These are phyloP conservation scores for Paramecium caudatum DNA, from an alignment of 73 alveolate genomes.

Conservation along the genomic window DNA sequence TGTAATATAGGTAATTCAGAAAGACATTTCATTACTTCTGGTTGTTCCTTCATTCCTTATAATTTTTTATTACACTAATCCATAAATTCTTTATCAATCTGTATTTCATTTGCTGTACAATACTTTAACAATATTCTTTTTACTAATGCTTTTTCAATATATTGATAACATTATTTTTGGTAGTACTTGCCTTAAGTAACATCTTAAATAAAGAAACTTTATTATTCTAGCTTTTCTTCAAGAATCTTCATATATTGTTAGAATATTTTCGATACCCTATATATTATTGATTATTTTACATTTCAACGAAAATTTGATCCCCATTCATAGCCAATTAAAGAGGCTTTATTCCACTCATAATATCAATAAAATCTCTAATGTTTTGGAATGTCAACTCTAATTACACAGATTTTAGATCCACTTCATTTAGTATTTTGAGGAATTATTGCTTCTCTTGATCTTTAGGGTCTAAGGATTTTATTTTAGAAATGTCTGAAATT, in stretches of 20 bases:
- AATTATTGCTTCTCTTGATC: slow-evolving; percentile 50
- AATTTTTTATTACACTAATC: not conserved
- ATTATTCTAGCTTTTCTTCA: not conserved
- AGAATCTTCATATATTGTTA: not conserved
- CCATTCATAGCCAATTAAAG: not conserved
- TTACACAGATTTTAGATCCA: not conserved
- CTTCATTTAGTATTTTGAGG: not conserved
- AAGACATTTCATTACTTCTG: not conserved
- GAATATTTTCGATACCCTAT: not conserved
- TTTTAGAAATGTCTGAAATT: not conserved
- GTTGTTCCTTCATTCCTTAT: not conserved
- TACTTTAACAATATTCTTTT: slow-evolving; percentile 34
- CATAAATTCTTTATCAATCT: not conserved
- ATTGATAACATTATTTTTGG: slow-evolving; percentile 9
- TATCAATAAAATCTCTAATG: slow-evolving; percentile 51
- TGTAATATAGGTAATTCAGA: slow-evolving; percentile 12
- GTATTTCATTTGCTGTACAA: not conserved
- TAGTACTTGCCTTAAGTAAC: not conserved
- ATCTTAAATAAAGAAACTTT: not conserved
- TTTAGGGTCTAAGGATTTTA: slow-evolving; percentile 29
- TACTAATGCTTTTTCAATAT: not conserved
- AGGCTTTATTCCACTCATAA: slow-evolving; percentile 3
- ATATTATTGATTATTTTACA: not conserved
- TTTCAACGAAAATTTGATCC: slow-evolving; percentile 13
- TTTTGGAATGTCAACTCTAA: slow-evolving; percentile 10